Evolutionary conservation across 116 monocot genomes (phyloP), one percentile per base, ranked within the genome.

Genomic region (Papilionanthe hybrid): DNA sequence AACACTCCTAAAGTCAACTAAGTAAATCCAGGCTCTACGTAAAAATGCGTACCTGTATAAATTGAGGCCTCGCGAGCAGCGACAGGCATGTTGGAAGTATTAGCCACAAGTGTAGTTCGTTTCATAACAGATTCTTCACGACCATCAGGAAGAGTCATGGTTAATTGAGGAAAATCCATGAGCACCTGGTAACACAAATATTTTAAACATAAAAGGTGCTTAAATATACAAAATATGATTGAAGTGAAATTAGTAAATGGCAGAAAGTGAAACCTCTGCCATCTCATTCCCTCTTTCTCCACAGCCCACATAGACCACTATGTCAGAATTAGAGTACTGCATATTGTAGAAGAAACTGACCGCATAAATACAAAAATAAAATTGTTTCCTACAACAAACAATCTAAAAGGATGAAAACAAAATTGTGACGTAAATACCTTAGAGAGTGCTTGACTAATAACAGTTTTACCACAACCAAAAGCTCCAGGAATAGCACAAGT

Each of bases 71-170:
- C 99, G 42, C 99, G 88, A 88, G 99, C 99, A 87, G 99, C 99
- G 81, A 99, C 99, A 82, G 99, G 99, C 99, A 99, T 99, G 79
- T 99, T 99, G 60, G 99, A 99, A 79, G 99, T 99, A 83, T 99
- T 99, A 10, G 99, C 99, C 47, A 99, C 99, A 79, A 99, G 93
- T 20, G 99, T 99, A 12, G 99, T 99, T 49, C 99, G 87, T 84
- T 99, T 99, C 99, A 99, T 99, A 74, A 99, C 99, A 81, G 99
- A 99, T 84, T 99, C 99, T 88, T 99, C 99, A 88, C 99, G 99
- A 20, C 95, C 99, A 89, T 99, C 95, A 81, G 99, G 99, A 79
- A 99, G 84, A 79, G 99, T 99, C 99, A 99, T 99, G 73, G 99
- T 99, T 69, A 99, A 84, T 95, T 99, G 95, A 11, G 99, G 99